A percentile compares a stretch with the other conserved stretches of the same genome.
phyloP scores from a whole-genome alignment of 2,329 filamentous ascomycete genomes.

The Ascochyta pisi region DNA sequence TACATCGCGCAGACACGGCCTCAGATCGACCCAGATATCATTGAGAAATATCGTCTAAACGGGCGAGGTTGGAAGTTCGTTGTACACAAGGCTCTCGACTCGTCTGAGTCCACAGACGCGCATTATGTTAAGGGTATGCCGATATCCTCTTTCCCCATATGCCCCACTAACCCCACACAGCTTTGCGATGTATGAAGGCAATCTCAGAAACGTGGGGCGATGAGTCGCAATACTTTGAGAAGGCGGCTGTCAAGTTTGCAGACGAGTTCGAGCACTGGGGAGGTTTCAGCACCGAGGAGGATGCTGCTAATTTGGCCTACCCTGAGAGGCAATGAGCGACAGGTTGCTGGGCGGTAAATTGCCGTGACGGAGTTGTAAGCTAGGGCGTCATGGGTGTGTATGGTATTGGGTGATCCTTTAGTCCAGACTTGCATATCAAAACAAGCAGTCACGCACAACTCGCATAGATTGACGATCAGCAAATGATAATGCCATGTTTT shows the following conservation, averaged over 20 bases:
- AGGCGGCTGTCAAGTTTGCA: slow-evolving; percentile 73
- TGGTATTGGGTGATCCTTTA: neutral
- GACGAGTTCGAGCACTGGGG: slow-evolving; percentile 77
- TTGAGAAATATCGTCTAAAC: slow-evolving; percentile 66
- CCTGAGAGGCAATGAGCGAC: slow-evolving; percentile 25
- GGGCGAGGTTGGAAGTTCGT: slow-evolving; percentile 80
- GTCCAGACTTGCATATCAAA: neutral
- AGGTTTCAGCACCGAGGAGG: slow-evolving; percentile 49
- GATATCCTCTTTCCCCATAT: neutral
- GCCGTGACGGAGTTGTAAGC: slow-evolving; percentile 9
- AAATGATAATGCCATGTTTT: slow-evolving; percentile 8
- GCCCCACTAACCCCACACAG: slow-evolving; percentile 48
- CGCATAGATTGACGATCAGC: slow-evolving; percentile 1
- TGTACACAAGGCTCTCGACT: slow-evolving; percentile 72
- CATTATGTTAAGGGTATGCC: slow-evolving; percentile 80
- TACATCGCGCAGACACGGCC: slow-evolving; percentile 81
- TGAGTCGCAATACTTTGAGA: slow-evolving; percentile 68
- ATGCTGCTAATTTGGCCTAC: slow-evolving; percentile 34
- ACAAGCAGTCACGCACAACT: neutral
- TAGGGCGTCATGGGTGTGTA: neutral
- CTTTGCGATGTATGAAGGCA: slow-evolving; percentile 75
- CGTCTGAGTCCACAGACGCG: slow-evolving; percentile 72
- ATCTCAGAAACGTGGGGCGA: slow-evolving; percentile 78
- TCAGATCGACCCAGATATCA: slow-evolving; percentile 67
- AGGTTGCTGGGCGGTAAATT: slow-evolving; percentile 7